phyloP scores from a whole-genome alignment of 2,329 filamentous ascomycete species.

The Diaporthe capsici region DNA sequence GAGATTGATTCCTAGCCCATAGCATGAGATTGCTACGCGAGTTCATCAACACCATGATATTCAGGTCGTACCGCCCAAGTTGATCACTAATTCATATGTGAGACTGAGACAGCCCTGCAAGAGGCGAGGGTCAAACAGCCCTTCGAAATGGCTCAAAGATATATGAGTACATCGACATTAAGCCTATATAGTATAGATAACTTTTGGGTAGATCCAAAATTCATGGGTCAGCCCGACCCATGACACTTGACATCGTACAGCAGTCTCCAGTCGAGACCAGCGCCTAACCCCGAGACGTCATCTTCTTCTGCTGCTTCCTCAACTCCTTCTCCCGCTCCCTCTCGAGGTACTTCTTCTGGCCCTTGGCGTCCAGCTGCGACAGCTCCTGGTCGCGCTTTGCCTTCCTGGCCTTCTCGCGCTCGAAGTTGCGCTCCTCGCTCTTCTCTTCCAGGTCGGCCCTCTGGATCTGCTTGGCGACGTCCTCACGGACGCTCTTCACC shows the following conservation, averaged over 20 bases:
- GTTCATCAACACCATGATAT: no score
- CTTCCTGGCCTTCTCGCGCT: conserved; percentile 85
- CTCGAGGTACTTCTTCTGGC: conserved; percentile 88
- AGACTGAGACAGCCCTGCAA: not conserved
- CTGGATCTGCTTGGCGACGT: conserved; percentile 83
- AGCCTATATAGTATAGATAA: conserved; percentile 11
- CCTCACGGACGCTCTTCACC: conserved; percentile 84
- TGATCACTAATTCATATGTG: no score
- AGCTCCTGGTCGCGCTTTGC: conserved; percentile 89
- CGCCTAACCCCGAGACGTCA: conserved; percentile 64
- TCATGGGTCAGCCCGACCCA: not conserved
- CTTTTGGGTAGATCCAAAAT: conserved; percentile 2
- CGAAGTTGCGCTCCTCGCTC: conserved; percentile 80
- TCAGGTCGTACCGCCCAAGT: no score
- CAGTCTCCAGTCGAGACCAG: no score
- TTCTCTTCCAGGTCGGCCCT: conserved; percentile 85
- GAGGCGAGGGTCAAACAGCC: not conserved
- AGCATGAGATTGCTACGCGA: not conserved
- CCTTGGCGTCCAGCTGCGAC: conserved; percentile 82
- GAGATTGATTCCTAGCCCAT: not conserved
- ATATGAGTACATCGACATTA: not conserved
- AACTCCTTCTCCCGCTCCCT: conserved; percentile 83
- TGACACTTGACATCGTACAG: not conserved
- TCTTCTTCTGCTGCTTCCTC: conserved; percentile 68
- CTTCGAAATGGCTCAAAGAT: not conserved